Base-by-base conservation (phyloP, 768 basidiomycete species). In the Xerocomellus amylosporus region DNA sequence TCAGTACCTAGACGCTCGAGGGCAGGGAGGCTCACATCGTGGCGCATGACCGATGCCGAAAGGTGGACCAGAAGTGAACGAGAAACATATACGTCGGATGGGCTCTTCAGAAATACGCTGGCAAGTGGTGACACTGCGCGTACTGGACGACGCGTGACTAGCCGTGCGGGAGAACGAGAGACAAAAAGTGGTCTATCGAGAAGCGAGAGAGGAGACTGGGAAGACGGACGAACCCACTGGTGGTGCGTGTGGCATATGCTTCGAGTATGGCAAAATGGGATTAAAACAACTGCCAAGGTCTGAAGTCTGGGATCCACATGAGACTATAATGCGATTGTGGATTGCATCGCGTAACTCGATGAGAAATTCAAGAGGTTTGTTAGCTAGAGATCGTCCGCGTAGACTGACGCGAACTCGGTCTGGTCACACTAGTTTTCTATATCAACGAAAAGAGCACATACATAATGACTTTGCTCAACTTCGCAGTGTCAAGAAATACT, bases 1-100 rank as follows among this genome's bases (percentile, higher is more conserved):
- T 60, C 54, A 13, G 62, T 59, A 19, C 63, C 63, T 36, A 72
- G 61, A 41, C 53, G 49, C 20, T 68, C 49, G 41, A 74, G 65
- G 1, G 68, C 71, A 2, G 70, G 69, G 13, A 73, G 63, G 20
- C 36, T 22, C 20, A 49, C 41, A 8, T 55, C 28, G 30, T 36
- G 54, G 19, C 22, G 46, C 55, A 48, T 55, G 31, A 8, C 43
- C 53, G n/a, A 28, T 15, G 44, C 15, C 19, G 28, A 30, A 22
- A n/a, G n/a, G n/a, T n/a, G n/a, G n/a, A n/a, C n/a, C n/a, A n/a
- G n/a, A n/a, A n/a, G n/a, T n/a, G n/a, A n/a, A n/a, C n/a, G n/a
- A n/a, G n/a, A n/a, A n/a, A n/a, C n/a, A n/a, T n/a, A 43, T 17
- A 43, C 9, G 2, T 24, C 9, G 42, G 22, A 22, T 15, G 20